These are phyloP conservation scores for Magnusiomyces starmeri DNA, from an alignment of 1,139 yeast genomes.

Conservation along the genomic window DNA sequence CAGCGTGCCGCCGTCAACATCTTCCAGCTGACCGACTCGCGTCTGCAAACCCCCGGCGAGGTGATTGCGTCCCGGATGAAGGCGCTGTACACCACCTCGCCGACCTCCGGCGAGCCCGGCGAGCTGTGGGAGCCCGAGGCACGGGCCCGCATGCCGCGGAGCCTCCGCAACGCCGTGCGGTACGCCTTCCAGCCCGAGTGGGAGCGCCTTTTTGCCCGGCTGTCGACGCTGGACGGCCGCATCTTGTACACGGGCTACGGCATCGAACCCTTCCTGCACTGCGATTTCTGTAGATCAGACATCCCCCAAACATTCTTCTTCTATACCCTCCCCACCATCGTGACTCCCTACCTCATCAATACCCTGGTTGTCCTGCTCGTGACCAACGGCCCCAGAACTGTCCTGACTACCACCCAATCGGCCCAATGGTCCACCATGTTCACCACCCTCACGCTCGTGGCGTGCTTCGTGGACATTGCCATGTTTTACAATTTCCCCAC, in stretches of 20 bases:
- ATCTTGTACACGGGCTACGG: slow-evolving; percentile 25
- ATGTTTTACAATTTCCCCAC: slow-evolving; percentile 13
- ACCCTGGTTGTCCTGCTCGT: slow-evolving; percentile 18
- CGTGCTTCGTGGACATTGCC: slow-evolving; percentile 11
- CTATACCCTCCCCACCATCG: slow-evolving; percentile 21
- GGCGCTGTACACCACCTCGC: slow-evolving; percentile 11
- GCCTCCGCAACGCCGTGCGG: neutral
- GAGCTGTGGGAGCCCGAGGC: neutral
- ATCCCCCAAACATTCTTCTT: slow-evolving; percentile 18
- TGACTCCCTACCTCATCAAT: slow-evolving; percentile 23
- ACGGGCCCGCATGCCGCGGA: neutral
- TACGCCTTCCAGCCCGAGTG: slow-evolving; percentile 5
- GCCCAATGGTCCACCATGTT: slow-evolving; percentile 19
- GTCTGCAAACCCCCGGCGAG: slow-evolving; percentile 23
- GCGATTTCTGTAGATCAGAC: slow-evolving; percentile 25
- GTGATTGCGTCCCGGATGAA: slow-evolving; percentile 20
- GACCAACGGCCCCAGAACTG: slow-evolving; percentile 15
- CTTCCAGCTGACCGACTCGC: slow-evolving; percentile 17
- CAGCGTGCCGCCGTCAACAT: neutral
- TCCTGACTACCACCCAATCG: slow-evolving; percentile 9
- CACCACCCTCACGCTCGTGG: slow-evolving; percentile 9
- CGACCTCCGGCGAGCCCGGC: neutral
- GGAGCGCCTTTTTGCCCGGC: slow-evolving; percentile 19
- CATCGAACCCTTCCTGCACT: slow-evolving; percentile 21
- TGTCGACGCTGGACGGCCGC: slow-evolving; percentile 21